Conservation (phyloP, 495 filamentous ascomycete species). For the Aspergillus avenaceus region DNA sequence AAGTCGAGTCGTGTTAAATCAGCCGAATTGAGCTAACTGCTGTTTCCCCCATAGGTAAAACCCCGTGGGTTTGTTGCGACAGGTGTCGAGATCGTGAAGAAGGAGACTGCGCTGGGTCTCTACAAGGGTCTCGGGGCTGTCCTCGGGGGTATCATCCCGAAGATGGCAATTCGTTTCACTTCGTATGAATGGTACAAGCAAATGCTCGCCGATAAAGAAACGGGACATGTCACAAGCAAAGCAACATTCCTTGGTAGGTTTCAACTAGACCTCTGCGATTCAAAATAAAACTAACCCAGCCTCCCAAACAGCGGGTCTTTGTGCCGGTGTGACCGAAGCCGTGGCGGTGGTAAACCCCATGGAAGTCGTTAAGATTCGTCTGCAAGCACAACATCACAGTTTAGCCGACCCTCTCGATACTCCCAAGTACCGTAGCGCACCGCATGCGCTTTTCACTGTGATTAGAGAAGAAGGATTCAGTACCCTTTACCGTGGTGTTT, state of each 20-base stretch:
- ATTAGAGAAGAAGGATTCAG: constrained; percentile 84
- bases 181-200: constrained; percentile 96
- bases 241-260: constrained; percentile 77
- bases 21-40: constrained; percentile 25
- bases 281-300: too few species aligned
- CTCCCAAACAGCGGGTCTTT: constrained; percentile 72
- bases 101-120: constrained; percentile 85
- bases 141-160: constrained; percentile 93
- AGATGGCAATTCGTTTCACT: constrained; percentile 99
- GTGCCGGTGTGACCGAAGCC: constrained; percentile 92
- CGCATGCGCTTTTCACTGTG: constrained; percentile 91
- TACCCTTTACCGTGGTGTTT: constrained; percentile 87
- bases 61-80: constrained; percentile 85
- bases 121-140: constrained; percentile 98
- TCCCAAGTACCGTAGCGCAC: constrained; percentile 95
- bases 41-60: constrained; percentile 48
- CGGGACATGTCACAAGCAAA: constrained; percentile 64
- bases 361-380: constrained; percentile 97
- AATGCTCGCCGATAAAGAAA: constrained; percentile 65
- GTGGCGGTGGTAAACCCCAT: constrained; percentile 95
- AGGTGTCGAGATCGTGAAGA: constrained; percentile 78
- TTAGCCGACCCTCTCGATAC: constrained; percentile 89
- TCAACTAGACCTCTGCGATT: too few species aligned
- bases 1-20: too few species aligned
- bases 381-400: constrained; percentile 94